Evolutionary conservation across 768 basidiomycete species (phyloP), one percentile per base, ranked within the genome.

Genomic region (Termitomyces sp.): DNA sequence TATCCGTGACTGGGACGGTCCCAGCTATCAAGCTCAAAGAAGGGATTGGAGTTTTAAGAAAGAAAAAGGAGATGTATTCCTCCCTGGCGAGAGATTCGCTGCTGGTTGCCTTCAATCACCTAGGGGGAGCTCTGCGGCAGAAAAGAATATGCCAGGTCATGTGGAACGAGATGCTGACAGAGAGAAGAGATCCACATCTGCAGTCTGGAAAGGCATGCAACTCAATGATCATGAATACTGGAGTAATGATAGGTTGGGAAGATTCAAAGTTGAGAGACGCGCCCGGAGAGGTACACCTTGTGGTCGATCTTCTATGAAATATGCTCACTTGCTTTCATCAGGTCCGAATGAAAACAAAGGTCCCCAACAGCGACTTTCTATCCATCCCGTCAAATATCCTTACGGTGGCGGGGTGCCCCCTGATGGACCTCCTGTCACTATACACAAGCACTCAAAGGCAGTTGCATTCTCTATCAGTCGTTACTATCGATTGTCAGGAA

Each of bases 371-470:
- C 85, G 90, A 22, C 73, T 92, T 24, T 82, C 83, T 51, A 74
- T 89, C 43, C 76, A 76, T 8, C 83, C 83, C 57, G 74, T 83
- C 54, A 73, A 77, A 26, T 83, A 81, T 60, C 77, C 78, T 0
- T 80, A 73, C 59, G 69, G 72, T n/a, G 69, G 68, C 39, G 63
- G 57, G 24, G 37, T 65, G 46, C 62, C 57, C 5, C 71, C 69
- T 32, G 78, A 77, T 34, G 86, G 88, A 1, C 88, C 90, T 0
- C 74, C 76, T 24, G 78, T 82, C 34, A 84, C 87, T 54, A 83
- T 93, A 32, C 92, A 93, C 70, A 90, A 89, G 62, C 91, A 93
- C 66, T 90, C 91, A 1, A 84, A 87, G 55, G 87, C 87, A 4
- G 72, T 81, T 31, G 91, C 88, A 0, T 92, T 91, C 70, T 91